Evolutionary conservation across 805 yeast genomes (phyloP).

Genomic region (Candida montana): DNA sequence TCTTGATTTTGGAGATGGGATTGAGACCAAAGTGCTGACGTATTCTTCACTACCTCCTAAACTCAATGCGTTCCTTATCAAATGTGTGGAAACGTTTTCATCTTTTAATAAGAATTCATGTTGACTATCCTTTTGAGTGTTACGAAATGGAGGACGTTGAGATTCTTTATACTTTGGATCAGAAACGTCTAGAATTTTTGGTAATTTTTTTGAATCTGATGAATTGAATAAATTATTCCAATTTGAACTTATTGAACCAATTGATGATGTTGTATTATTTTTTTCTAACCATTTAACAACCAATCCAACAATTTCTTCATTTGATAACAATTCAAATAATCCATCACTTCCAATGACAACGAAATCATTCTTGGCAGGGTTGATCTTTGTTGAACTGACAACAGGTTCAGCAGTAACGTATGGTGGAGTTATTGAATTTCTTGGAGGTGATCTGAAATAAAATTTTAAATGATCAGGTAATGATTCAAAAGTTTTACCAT

Average conservation of each 20-base stretch:
- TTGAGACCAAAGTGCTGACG: slow-evolving; percentile 80
- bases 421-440: slow-evolving; percentile 80
- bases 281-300: slow-evolving; percentile 92
- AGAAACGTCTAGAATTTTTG: slow-evolving; percentile 59
- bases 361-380: slow-evolving; percentile 71
- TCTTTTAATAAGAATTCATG: slow-evolving; percentile 64
- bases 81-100: slow-evolving; percentile 84
- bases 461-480: slow-evolving; percentile 76
- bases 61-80: slow-evolving; percentile 86
- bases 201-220: slow-evolving; percentile 42
- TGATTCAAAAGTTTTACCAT: slow-evolving; percentile 37
- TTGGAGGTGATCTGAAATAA: slow-evolving; percentile 75
- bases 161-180: slow-evolving; percentile 48
- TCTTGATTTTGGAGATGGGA: slow-evolving; percentile 88
- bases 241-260: slow-evolving; percentile 9
- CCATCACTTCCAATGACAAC: slow-evolving; percentile 94
- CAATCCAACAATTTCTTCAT: slow-evolving; percentile 87
- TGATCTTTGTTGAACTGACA: slow-evolving; percentile 72
- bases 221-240: slow-evolving; percentile 19
- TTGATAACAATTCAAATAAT: slow-evolving; percentile 81
- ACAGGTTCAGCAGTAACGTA: slow-evolving; percentile 97
- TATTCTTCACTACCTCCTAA: slow-evolving; percentile 87
- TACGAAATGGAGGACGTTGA: slow-evolving; percentile 72
- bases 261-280: slow-evolving; percentile 29
- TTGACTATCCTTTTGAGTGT: slow-evolving; percentile 30